Evolutionary conservation across 306 rosid species (phyloP), one percentile per base, ranked within the genome.

Genomic region (Rosa chinensis): DNA sequence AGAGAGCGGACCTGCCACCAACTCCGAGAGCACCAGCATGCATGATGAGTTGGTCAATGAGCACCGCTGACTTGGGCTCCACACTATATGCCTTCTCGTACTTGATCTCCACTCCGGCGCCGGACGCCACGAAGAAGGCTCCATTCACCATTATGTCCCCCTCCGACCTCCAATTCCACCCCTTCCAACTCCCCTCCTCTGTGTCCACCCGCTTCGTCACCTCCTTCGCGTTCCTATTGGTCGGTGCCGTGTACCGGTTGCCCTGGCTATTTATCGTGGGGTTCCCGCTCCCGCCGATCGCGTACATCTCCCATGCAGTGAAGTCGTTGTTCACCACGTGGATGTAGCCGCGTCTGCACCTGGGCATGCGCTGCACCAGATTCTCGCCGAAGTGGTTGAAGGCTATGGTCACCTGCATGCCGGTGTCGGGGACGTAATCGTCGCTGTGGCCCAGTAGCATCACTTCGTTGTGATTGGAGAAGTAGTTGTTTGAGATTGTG

Each of bases 201-300:
- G 93, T 74, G 5, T 89, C 92, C 76, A 92, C 84, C 10, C 98
- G 45, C 90, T 94, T 94, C 6, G 98, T 94, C 8, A 94, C 92
- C 82, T 94, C 90, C 66, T 94, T 94, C 45, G 94, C 92, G 44
- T 84, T 80, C 37, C 75, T 79, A 50, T 94, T 70, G 13, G 79
- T 61, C 0, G 97, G 98, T 12, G 97, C 98, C 2, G 83, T 83
- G 78, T 87, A 92, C 8, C 91, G 87, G 62, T 90, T 94, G 17
- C 97, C 98, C 53, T 94, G 96, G 86, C 98, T 94, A 48, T 89
- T 89, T 17, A 94, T 90, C 1, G 97, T 92, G 2, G 98, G 98
- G 52, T 70, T 71, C 0, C 86, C 98, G 21, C 97, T 90, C 0
- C 98, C 98, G 0, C 98, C 98, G 40, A 94, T 90, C 0, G 98